Conservation (phyloP, 352 stramenopile genomes). For the Phytophthora vignae region DNA sequence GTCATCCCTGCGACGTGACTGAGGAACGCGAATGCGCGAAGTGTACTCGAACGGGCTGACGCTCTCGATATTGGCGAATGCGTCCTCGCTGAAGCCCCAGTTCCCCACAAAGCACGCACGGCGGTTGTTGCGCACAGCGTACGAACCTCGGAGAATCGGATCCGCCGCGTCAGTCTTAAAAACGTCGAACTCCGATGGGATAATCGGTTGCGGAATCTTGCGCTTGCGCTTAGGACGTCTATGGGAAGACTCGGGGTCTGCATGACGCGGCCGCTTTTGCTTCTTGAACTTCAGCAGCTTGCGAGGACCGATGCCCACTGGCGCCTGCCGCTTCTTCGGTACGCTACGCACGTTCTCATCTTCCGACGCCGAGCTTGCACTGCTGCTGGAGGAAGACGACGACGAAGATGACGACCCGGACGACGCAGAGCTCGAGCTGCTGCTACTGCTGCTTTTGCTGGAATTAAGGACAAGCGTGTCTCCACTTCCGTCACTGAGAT, state of each 20-base stretch:
- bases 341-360: constrained; percentile 5
- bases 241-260: neutral
- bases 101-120: constrained; percentile 60
- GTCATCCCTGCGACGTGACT: constrained; percentile 45
- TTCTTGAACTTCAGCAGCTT: constrained; percentile 40
- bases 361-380: constrained; percentile 40
- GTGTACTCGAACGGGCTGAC: constrained; percentile 80
- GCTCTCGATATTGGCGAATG: constrained; percentile 44
- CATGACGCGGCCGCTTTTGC: constrained; percentile 22
- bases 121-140: constrained; percentile 48
- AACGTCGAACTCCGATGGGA: constrained; percentile 52
- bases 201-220: constrained; percentile 31
- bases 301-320: constrained; percentile 15
- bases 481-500: constrained; percentile 41
- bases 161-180: constrained; percentile 55
- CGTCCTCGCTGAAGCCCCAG: constrained; percentile 75
- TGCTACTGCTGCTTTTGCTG: constrained; percentile 29
- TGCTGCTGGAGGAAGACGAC: constrained; percentile 34
- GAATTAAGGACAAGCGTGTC: constrained; percentile 33
- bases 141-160: constrained; percentile 68
- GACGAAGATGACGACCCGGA: constrained; percentile 29
- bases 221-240: constrained; percentile 28
- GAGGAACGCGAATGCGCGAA: constrained; percentile 45
- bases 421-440: constrained; percentile 31
- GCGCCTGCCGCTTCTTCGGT: constrained; percentile 25